Evolutionary conservation across 2,329 filamentous ascomycete species (phyloP), one percentile per base, ranked within the genome.

Genomic region (Calonectria pseudoreteaudii): DNA sequence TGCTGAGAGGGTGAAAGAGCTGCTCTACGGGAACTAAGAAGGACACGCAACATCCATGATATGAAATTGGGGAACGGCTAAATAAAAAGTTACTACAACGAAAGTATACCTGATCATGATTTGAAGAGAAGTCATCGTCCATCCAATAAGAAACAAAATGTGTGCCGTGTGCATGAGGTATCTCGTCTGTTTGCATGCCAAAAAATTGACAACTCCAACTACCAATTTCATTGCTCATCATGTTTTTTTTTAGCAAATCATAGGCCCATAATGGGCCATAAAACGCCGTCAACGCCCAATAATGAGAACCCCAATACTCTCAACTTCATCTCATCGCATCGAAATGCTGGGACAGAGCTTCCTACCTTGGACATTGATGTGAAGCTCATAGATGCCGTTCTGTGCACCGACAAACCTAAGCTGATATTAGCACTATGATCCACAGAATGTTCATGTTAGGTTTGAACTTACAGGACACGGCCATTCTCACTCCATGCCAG

Each of bases 331-430:
- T 87, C 78, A 92, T 74, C 89, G 87, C 82, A 90, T 84, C 53
- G 86, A 86, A 75, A 91, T 84, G 75, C 88, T 90, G 2, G 91
- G 90, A 75, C 88, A 89, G 38, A 88, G 85, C 82, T 91, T 94
- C 73, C 94, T 88, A 71, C 86, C 88, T 64, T 90, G 87, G 23
- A 92, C 79, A 81, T 95, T 92, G 76, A 96, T 88, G 41, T 88
- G 89, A 78, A 94, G 91, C 84, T 95, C 93, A 80, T 94, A 94
- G 68, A 96, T 93, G 70, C 94, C 94, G 77, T 94, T 92, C 81
- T 94, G 92, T 41, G 91, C 90, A 26, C 90, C 92, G 50, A 93
- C 86, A 78, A 90, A 93, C 70, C 91, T 93, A 66, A 5, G 31
- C 3, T 26, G 49, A 18, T 60, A 78, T 82, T 68, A 82, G 82